Percentiles rank a stretch among this genome's conserved stretches.
Conservation (phyloP, 192 early-diverging fungal species). For the Entophlyctis helioformis region DNA sequence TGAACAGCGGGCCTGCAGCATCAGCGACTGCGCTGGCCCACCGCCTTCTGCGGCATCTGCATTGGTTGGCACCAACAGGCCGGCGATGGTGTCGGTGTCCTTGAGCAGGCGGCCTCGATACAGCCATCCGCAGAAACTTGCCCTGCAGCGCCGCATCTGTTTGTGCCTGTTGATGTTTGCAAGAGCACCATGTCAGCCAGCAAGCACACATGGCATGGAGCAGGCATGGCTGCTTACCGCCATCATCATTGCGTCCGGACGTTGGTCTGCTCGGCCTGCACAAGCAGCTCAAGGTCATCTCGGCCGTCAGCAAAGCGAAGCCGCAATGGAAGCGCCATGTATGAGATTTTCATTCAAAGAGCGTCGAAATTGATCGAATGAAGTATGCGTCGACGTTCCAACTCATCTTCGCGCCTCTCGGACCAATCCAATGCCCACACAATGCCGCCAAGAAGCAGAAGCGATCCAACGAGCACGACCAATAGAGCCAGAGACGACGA, state of each 20-base stretch:
- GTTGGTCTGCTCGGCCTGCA: not conserved
- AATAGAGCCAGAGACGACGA: constrained; percentile 76
- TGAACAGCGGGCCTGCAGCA: not conserved
- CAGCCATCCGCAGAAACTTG: too few relatives aligned
- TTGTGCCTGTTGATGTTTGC: too few relatives aligned
- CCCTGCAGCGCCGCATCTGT: too few relatives aligned
- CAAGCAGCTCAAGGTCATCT: too few relatives aligned
- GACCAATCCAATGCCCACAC: constrained; percentile 58
- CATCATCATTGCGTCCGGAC: not conserved
- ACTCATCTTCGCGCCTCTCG: constrained; percentile 75
- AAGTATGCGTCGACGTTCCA: constrained; percentile 62
- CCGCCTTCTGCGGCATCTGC: too few relatives aligned
- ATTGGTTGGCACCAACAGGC: too few relatives aligned
- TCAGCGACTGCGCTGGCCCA: too few relatives aligned
- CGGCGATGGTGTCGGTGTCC: too few relatives aligned
- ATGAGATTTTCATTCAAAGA: constrained; percentile 41
- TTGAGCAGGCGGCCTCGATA: too few relatives aligned
- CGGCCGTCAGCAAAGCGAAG: too few relatives aligned
- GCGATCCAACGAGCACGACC: constrained; percentile 55
- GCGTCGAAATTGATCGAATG: constrained; percentile 92
- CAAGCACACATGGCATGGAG: not conserved
- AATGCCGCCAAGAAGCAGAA: constrained; percentile 58
- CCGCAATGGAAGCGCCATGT: too few relatives aligned
- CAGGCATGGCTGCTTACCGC: not conserved
- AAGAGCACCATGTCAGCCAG: not conserved